These are phyloP conservation scores for Agaricus blazei DNA, from an alignment of 768 basidiomycete species.

Conservation along the genomic window DNA sequence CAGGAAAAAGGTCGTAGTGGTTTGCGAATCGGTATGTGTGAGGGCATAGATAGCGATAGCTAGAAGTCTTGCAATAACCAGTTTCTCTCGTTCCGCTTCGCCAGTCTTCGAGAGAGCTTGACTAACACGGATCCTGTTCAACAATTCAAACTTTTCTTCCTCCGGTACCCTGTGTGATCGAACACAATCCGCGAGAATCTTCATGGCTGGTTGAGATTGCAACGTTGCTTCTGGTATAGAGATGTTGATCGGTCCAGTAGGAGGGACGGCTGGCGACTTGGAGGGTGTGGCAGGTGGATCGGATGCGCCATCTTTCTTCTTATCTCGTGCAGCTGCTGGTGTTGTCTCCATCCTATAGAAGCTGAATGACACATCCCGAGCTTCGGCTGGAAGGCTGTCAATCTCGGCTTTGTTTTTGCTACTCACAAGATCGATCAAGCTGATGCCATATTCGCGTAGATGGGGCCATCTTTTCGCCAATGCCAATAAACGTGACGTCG, in stretches of 20 bases:
- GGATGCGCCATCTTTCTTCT: constrained; percentile 39
- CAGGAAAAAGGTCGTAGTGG: constrained; percentile 79
- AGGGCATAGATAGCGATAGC: constrained; percentile 91
- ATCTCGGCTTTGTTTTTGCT: constrained; percentile 46
- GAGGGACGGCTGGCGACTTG: constrained; percentile 21
- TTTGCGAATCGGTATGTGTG: constrained; percentile 75
- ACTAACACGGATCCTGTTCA: constrained; percentile 83
- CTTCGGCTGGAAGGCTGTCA: constrained; percentile 63
- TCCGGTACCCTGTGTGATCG: constrained; percentile 67
- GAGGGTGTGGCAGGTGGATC: constrained; percentile 37
- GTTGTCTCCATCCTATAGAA: constrained; percentile 65
- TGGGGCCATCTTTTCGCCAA: constrained; percentile 84
- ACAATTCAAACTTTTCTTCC: constrained; percentile 81
- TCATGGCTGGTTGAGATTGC: constrained; percentile 60
- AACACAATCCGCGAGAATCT: constrained; percentile 69
- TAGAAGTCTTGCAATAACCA: constrained; percentile 75
- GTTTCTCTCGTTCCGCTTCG: constrained; percentile 66
- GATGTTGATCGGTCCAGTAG: constrained; percentile 52
- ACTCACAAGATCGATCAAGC: constrained; percentile 68
- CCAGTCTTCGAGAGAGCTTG: constrained; percentile 56
- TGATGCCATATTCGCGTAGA: constrained; percentile 74
- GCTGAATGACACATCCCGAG: constrained; percentile 73
- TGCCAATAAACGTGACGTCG: constrained; percentile 73
- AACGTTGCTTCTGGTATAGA: constrained; percentile 60
- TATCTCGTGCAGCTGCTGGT: constrained; percentile 35